Evolutionary conservation across 2,329 filamentous ascomycete genomes (phyloP).

Genomic region (Colletotrichum destructivum): DNA sequence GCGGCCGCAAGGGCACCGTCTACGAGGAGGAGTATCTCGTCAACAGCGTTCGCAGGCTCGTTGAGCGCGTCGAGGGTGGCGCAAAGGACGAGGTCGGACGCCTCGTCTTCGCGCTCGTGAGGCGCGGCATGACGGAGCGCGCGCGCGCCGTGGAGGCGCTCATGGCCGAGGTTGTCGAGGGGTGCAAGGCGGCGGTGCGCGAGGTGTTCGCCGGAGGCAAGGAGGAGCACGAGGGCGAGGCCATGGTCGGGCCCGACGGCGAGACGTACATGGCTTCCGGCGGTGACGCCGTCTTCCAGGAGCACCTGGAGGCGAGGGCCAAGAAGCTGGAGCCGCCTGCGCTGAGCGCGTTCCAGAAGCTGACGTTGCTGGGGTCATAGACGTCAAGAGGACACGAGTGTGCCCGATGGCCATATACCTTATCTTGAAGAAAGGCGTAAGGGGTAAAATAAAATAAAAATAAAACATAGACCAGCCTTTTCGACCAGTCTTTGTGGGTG

Average conservation of each 20-base stretch:
- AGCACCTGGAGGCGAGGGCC: slow-evolving; percentile 63
- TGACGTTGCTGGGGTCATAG: slow-evolving; percentile 65
- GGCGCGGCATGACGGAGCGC: slow-evolving; percentile 89
- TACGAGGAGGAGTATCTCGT: slow-evolving; percentile 99
- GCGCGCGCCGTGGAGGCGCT: slow-evolving; percentile 83
- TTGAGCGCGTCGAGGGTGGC: slow-evolving; percentile 83
- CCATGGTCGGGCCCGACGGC: slow-evolving; percentile 42
- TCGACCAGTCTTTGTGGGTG: slow-evolving; percentile 16
- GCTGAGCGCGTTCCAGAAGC: slow-evolving; percentile 63
- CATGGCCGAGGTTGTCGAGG: slow-evolving; percentile 80
- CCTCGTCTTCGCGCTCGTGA: slow-evolving; percentile 82
- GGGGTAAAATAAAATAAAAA: background rate
- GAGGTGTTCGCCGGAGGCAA: slow-evolving; percentile 74
- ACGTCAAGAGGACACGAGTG: background rate
- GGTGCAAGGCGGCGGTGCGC: slow-evolving; percentile 75
- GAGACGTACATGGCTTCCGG: slow-evolving; percentile 58
- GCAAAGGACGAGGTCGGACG: slow-evolving; percentile 80
- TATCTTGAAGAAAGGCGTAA: background rate
- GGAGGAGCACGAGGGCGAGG: slow-evolving; percentile 44
- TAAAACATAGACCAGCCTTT: slow-evolving; percentile 13
- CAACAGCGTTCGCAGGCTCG: slow-evolving; percentile 85
- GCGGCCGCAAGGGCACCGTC: slow-evolving; percentile 95
- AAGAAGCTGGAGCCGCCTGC: slow-evolving; percentile 64
- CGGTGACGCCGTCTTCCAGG: slow-evolving; percentile 67
- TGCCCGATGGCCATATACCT: no score